Conservation (phyloP, 176 grass and related monocot genomes). For the Juncus inflexus region DNA sequence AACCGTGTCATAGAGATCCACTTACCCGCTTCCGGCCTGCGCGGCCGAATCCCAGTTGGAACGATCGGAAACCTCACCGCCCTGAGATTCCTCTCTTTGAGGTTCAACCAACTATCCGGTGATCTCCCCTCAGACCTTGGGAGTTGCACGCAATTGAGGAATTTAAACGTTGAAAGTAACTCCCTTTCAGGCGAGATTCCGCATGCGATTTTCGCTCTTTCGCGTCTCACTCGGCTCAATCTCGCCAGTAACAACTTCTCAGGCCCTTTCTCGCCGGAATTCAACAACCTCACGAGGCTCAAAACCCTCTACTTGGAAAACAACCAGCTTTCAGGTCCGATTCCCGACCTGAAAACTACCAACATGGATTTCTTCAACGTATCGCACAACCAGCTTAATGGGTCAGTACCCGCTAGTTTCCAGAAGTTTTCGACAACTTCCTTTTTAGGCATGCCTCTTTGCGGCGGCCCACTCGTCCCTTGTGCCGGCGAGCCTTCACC, state of each 20-base stretch:
- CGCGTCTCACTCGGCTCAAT: conserved; percentile 35
- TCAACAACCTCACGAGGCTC: conserved; percentile 37
- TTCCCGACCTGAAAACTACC: conserved; percentile 29
- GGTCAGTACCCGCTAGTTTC: conserved; percentile 51
- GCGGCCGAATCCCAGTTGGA: conserved; percentile 34
- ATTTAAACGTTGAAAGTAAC: conserved; percentile 37
- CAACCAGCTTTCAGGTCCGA: conserved; percentile 37
- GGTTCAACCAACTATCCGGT: conserved; percentile 54
- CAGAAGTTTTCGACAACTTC: conserved; percentile 26
- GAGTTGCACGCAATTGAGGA: conserved; percentile 28
- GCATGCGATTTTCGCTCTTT: conserved; percentile 47
- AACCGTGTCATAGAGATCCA: conserved; percentile 45
- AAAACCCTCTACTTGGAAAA: conserved; percentile 39
- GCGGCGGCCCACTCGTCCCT: conserved; percentile 26
- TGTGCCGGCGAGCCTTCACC: conserved; percentile 24
- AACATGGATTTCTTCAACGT: conserved; percentile 45
- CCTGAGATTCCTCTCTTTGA: conserved; percentile 52
- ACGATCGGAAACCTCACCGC: conserved; percentile 81
- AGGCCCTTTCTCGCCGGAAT: conserved; percentile 35
- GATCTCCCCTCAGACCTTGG: conserved; percentile 51
- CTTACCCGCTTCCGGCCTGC: conserved; percentile 35
- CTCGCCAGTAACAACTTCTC: conserved; percentile 45
- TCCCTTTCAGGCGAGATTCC: conserved; percentile 40
- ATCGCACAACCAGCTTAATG: conserved; percentile 51
- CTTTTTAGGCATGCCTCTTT: conserved; percentile 55